Evolutionary conservation across 2,329 filamentous ascomycete genomes (phyloP).

Genomic region (Botrytis medusae): DNA sequence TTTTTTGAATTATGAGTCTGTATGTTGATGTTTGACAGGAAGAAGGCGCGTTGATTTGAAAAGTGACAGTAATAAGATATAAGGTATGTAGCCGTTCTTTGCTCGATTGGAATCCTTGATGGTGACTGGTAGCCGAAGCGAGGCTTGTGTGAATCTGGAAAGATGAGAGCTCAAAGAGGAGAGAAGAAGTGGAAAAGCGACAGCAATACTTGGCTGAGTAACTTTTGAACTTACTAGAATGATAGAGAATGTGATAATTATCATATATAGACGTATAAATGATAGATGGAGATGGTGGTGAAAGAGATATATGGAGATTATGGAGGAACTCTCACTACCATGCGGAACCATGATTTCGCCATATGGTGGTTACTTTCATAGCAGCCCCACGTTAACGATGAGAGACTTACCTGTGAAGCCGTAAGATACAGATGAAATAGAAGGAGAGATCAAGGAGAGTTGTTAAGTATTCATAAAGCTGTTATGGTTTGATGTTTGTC

Average conservation of each 20-base stretch:
- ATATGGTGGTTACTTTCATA: constrained; percentile 19
- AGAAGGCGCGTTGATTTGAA: constrained; percentile 20
- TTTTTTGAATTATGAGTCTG: constrained; percentile 8
- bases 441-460: constrained; percentile 17
- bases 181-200: constrained; percentile 19
- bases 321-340: constrained; percentile 15
- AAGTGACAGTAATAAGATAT: constrained; percentile 16
- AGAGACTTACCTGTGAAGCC: constrained; percentile 14
- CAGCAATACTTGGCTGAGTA: constrained; percentile 9
- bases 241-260: background rate
- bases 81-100: constrained; percentile 21
- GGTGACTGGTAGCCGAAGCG: constrained; percentile 22
- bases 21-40: constrained; percentile 24
- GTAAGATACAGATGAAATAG: background rate
- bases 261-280: background rate
- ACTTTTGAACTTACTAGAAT: constrained; percentile 11
- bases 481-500: constrained; percentile 19
- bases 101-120: constrained; percentile 19
- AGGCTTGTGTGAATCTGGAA: constrained; percentile 22
- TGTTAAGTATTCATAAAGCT: constrained; percentile 23
- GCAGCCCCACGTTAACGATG: constrained; percentile 14
- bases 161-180: constrained; percentile 7
- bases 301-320: background rate
- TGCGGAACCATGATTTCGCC: constrained; percentile 15
- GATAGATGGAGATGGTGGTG: background rate